A percentile compares a stretch with the other conserved stretches of the same genome.
Conservation (phyloP, 371 early-diverging fungal genomes). For the Rhizopus sp. region DNA sequence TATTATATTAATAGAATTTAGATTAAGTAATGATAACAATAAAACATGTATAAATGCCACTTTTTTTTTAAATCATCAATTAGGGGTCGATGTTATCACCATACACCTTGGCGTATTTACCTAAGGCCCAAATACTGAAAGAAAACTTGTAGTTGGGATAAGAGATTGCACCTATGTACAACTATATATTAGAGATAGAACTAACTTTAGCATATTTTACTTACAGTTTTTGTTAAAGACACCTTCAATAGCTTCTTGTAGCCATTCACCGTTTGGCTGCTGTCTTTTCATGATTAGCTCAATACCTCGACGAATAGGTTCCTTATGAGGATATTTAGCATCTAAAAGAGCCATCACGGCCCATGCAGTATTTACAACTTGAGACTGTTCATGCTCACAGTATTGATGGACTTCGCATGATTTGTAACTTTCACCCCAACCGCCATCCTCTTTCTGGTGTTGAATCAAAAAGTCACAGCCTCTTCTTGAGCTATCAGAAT, state of each 20-base stretch:
- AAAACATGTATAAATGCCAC: background rate
- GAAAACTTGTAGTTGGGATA: slow-evolving; percentile 96
- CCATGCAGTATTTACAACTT: slow-evolving; percentile 93
- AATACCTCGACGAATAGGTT: slow-evolving; percentile 77
- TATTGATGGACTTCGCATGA: slow-evolving; percentile 77
- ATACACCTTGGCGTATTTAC: slow-evolving; percentile 78
- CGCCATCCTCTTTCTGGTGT: slow-evolving; percentile 90
- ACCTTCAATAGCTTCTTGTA: slow-evolving; percentile 96
- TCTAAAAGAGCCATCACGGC: slow-evolving; percentile 87
- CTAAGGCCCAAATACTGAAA: slow-evolving; percentile 96
- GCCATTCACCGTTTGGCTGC: slow-evolving; percentile 91
- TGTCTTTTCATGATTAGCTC: slow-evolving; percentile 85
- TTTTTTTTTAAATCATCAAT: slow-evolving; percentile 3
- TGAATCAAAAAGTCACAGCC: slow-evolving; percentile 86
- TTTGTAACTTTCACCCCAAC: slow-evolving; percentile 97
- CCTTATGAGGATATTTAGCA: slow-evolving; percentile 82
- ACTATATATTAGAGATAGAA: slow-evolving; percentile 13
- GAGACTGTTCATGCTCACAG: slow-evolving; percentile 67
- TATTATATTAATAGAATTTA: slow-evolving; percentile 10
- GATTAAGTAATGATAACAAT: slow-evolving; percentile 6
- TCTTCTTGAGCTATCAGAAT: slow-evolving; percentile 47
- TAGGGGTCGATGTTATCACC: slow-evolving; percentile 40
- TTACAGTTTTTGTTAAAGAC: slow-evolving; percentile 93
- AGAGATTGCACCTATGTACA: slow-evolving; percentile 67
- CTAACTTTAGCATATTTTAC: slow-evolving; percentile 6